A percentile compares a stretch with the other conserved stretches of the same genome.
phyloP scores from a whole-genome alignment of 495 filamentous ascomycete species.

The Hypoxylon lenormandii region DNA sequence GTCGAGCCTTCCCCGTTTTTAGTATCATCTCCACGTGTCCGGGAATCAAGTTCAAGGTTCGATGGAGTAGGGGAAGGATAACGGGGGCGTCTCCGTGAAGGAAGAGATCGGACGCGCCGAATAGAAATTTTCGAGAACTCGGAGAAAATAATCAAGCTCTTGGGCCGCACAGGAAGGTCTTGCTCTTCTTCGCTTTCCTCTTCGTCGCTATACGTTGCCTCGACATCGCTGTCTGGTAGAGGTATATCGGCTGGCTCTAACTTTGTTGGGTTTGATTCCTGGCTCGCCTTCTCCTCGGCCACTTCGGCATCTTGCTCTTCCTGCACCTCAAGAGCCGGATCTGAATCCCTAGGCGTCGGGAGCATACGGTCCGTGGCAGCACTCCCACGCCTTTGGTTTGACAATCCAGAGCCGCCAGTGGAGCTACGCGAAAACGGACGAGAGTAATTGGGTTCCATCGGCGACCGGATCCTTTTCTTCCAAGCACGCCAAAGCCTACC shows the following conservation, averaged over 20 bases:
- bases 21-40: not conserved
- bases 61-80: conserved; percentile 63
- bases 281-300: conserved; percentile 25
- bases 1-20: conserved; percentile 5
- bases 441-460: conserved; percentile 53
- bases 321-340: conserved; percentile 26
- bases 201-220: conserved; percentile 69
- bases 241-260: conserved; percentile 69
- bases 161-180: conserved; percentile 59
- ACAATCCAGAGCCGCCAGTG: conserved; percentile 32
- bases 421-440: conserved; percentile 60
- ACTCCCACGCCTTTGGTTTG: conserved; percentile 57
- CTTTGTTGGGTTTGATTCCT: conserved; percentile 59
- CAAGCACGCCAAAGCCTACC: conserved; percentile 94
- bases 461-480: conserved; percentile 81
- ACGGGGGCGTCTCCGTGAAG: conserved; percentile 65
- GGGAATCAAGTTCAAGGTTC: conserved; percentile 34
- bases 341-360: conserved; percentile 27
- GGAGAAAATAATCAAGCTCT: conserved; percentile 60
- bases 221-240: conserved; percentile 73
- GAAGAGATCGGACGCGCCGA: conserved; percentile 42
- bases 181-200: conserved; percentile 66
- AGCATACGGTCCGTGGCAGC: conserved; percentile 37
- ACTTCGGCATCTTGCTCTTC: conserved; percentile 19
- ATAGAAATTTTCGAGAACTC: conserved; percentile 23